phyloP scores from a whole-genome alignment of 106 monocot genomes.

The Dendrobium nobile region DNA sequence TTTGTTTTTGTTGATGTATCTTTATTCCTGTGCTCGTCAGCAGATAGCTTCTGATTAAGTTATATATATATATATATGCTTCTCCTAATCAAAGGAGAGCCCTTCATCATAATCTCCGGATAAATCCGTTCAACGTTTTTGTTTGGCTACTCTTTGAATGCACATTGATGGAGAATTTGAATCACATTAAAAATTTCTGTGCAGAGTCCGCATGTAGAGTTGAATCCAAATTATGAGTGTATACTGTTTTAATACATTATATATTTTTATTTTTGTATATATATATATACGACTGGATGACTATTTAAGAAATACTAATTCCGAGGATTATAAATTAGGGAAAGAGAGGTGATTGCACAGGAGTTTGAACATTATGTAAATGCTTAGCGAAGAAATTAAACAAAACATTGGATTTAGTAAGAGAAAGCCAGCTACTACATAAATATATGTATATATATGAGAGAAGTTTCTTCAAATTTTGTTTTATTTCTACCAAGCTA shows the following conservation, averaged over 20 bases:
- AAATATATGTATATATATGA: neutral
- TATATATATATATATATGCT: slow-evolving; percentile 1
- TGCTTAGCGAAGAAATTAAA: neutral
- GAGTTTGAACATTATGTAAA: neutral
- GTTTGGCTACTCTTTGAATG: slow-evolving; percentile 28
- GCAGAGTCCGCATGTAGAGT: too few species aligned
- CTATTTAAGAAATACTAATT: neutral
- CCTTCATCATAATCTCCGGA: slow-evolving; percentile 67
- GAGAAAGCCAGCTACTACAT: neutral
- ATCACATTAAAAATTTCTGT: slow-evolving; percentile 30
- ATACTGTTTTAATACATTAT: too few species aligned
- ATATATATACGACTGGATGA: neutral
- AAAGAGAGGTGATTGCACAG: neutral
- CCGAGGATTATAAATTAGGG: neutral
- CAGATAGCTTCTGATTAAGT: neutral
- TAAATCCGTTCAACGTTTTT: slow-evolving; percentile 24
- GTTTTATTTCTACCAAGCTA: too few species aligned
- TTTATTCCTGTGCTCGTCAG: neutral
- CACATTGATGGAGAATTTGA: slow-evolving; percentile 25
- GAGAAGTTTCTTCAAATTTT: too few species aligned
- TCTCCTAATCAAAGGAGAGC: slow-evolving; percentile 14
- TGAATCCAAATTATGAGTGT: too few species aligned
- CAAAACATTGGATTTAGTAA: neutral
- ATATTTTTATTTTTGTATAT: too few species aligned
- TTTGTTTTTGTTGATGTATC: neutral